phyloP scores from a whole-genome alignment of 2,329 filamentous ascomycete genomes.

The Cordyceps cateniannulata region DNA sequence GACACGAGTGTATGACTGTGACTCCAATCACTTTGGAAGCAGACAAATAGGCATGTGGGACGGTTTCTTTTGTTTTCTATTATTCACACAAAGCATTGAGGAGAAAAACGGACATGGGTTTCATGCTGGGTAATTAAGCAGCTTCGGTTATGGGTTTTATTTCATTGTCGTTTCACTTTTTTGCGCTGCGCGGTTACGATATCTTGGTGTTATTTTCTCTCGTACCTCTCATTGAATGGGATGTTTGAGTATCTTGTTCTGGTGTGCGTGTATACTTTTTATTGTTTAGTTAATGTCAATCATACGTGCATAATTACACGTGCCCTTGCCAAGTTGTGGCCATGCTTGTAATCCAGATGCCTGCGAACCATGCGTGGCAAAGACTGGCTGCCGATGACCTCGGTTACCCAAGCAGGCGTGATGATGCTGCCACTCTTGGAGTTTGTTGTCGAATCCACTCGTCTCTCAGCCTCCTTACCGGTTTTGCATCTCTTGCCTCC shows the following conservation, averaged over 20 bases:
- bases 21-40: constrained; percentile 12
- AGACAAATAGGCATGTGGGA: constrained; percentile 18
- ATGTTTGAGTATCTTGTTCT: background rate
- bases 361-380: no score
- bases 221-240: background rate
- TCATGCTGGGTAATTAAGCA: background rate
- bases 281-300: background rate
- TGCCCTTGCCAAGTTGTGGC: background rate
- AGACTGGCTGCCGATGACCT: no score
- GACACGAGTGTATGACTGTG: constrained; percentile 23
- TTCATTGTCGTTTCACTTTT: background rate
- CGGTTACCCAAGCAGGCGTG: no score
- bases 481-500: background rate
- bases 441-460: no score
- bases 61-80: constrained; percentile 13
- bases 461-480: no score
- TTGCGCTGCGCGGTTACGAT: background rate
- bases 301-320: background rate
- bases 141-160: background rate
- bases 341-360: no score
- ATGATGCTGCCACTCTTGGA: no score
- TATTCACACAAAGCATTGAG: background rate
- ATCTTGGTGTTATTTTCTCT: constrained; percentile 3
- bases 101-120: background rate
- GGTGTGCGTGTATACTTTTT: background rate